These are phyloP conservation scores for Kalmusia sp. DNA, from an alignment of 2,329 filamentous ascomycete genomes.

Conservation along the genomic window DNA sequence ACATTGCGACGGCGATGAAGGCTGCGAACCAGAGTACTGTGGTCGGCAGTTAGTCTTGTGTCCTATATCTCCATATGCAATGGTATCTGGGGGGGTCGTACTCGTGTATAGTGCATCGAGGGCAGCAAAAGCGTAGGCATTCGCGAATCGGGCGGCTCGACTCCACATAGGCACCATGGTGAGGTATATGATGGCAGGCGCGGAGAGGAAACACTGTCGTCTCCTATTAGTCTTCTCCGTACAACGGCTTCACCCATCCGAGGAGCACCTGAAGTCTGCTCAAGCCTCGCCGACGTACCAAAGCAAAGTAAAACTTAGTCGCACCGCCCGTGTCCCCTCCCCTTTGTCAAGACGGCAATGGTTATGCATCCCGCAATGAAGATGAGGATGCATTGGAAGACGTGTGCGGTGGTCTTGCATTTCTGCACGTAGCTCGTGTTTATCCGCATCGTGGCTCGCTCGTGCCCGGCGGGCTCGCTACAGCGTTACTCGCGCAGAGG, in stretches of 20 bases:
- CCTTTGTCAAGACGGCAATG: conserved; percentile 65
- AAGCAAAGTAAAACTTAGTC: conserved; percentile 63
- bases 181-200: conserved; percentile 66
- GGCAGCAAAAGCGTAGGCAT: conserved; percentile 65
- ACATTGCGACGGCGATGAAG: conserved; percentile 63
- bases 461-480: neutral
- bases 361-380: conserved; percentile 66
- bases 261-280: neutral
- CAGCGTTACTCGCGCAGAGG: neutral
- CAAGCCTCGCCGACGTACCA: conserved; percentile 53
- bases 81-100: conserved; percentile 9
- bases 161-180: conserved; percentile 67
- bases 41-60: conserved; percentile 2
- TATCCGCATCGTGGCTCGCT: conserved; percentile 49
- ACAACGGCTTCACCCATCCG: neutral
- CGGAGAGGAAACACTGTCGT: conserved; percentile 64
- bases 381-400: conserved; percentile 61
- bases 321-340: conserved; percentile 60
- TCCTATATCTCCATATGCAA: no score
- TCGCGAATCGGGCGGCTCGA: conserved; percentile 64
- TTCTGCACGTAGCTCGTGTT: conserved; percentile 58
- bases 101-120: conserved; percentile 60
- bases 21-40: conserved; percentile 65
- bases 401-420: conserved; percentile 63
- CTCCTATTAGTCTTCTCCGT: conserved; percentile 22